Conservation (phyloP, 441 rosid genomes). For the Adansonia grandidieri region DNA sequence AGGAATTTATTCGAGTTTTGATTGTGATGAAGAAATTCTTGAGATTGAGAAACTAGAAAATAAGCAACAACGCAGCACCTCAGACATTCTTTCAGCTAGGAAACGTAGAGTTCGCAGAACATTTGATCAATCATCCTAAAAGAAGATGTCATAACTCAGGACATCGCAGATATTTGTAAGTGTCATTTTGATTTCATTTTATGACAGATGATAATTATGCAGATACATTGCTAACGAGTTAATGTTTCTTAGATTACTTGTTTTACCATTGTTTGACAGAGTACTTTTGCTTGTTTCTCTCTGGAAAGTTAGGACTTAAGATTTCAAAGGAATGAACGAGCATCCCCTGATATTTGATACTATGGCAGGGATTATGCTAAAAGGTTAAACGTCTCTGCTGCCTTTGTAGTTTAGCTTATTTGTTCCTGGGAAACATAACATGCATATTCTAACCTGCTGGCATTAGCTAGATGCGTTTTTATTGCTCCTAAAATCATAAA, state of each 20-base stretch:
- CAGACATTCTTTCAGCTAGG: neutral
- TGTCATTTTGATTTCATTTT: neutral
- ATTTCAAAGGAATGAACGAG: neutral
- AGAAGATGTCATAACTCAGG: neutral
- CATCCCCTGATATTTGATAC: neutral
- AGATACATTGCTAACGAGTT: neutral
- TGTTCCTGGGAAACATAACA: neutral
- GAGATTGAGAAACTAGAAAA: neutral
- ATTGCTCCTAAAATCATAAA: neutral
- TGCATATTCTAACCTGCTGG: neutral
- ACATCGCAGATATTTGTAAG: neutral
- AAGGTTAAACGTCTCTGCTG: neutral
- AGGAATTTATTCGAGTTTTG: neutral
- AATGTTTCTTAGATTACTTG: neutral
- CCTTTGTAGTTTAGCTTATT: conserved; percentile 3
- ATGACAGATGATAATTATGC: neutral
- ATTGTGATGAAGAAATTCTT: neutral
- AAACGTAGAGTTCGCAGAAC: neutral
- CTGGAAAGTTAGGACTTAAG: neutral
- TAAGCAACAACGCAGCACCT: neutral
- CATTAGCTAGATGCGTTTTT: conserved; percentile 6
- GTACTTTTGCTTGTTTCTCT: conserved; percentile 10
- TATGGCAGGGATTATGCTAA: neutral
- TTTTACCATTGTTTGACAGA: neutral
- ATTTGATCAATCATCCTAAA: neutral